A percentile compares a stretch with the other conserved stretches of the same genome.
Evolutionary conservation across 208 protist genomes (phyloP).

Genomic region (Wallacemonas collosoma): DNA sequence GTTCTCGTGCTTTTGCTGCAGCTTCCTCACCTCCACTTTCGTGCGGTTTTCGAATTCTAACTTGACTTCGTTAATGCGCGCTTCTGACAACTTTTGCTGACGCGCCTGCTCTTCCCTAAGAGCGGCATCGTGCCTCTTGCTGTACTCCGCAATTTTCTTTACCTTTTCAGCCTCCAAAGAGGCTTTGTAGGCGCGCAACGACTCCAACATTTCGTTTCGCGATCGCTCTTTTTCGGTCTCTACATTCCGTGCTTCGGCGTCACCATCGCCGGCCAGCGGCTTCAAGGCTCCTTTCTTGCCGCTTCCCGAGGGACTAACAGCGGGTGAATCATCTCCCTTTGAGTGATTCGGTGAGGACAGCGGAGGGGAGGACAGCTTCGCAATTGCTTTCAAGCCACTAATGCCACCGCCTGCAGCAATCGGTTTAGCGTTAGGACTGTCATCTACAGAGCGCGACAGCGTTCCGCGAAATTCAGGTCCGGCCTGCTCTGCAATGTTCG

Average conservation of each 20-base stretch:
- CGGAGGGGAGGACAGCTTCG: slow-evolving; percentile 25
- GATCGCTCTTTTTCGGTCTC: slow-evolving; percentile 21
- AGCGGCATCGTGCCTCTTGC: slow-evolving; percentile 6
- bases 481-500: not conserved
- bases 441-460: not conserved
- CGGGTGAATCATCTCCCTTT: slow-evolving; percentile 9
- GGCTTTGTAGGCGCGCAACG: slow-evolving; percentile 30
- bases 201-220: slow-evolving; percentile 22
- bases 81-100: slow-evolving; percentile 12
- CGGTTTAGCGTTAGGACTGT: slow-evolving; percentile 6
- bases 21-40: slow-evolving; percentile 21
- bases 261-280: not conserved
- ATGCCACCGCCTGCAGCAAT: slow-evolving; percentile 37
- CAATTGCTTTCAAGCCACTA: slow-evolving; percentile 33
- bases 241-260: not conserved
- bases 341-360: slow-evolving; percentile 9
- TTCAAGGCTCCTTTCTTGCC: not conserved
- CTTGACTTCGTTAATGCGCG: slow-evolving; percentile 19
- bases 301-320: not conserved
- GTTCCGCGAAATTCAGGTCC: slow-evolving; percentile 6
- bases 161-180: slow-evolving; percentile 19
- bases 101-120: slow-evolving; percentile 11
- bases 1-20: slow-evolving; percentile 29
- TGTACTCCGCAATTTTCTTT: slow-evolving; percentile 20
- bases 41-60: slow-evolving; percentile 22